phyloP scores from a whole-genome alignment of 306 rosid genomes.

The Prinsepia uniflora region DNA sequence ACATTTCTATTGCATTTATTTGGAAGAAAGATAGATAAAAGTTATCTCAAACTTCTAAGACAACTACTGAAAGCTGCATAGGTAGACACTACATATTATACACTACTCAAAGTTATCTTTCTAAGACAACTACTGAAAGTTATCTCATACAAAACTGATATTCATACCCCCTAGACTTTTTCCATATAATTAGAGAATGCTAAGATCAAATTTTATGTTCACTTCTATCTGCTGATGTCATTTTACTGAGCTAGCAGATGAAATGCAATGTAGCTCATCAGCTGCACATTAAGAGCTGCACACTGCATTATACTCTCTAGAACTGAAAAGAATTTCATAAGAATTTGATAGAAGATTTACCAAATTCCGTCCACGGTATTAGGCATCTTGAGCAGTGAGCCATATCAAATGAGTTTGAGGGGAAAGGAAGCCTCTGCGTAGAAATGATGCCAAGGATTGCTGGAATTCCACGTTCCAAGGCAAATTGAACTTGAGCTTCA shows the following conservation, averaged over 20 bases:
- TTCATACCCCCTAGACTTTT: too few species aligned
- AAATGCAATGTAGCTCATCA: background rate
- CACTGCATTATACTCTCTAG: constrained; percentile 9
- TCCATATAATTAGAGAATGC: too few species aligned
- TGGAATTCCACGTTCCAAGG: constrained; percentile 96
- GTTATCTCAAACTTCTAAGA: background rate
- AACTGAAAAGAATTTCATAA: background rate
- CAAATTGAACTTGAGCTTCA: constrained; percentile 99
- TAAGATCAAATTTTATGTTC: too few species aligned
- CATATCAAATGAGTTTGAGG: constrained; percentile 92
- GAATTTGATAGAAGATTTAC: constrained; percentile 40
- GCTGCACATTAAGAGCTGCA: background rate
- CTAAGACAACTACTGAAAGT: too few species aligned
- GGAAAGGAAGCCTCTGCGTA: constrained; percentile 92
- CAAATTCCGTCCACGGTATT: constrained; percentile 98
- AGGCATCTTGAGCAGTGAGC: constrained; percentile 99
- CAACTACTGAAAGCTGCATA: background rate
- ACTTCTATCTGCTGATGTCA: too few species aligned
- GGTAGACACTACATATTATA: background rate
- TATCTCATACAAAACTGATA: too few species aligned
- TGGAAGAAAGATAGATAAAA: too few species aligned
- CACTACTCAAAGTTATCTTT: too few species aligned
- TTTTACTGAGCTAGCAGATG: background rate
- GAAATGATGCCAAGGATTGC: constrained; percentile 97
- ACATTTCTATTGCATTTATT: too few species aligned